Base-by-base conservation (phyloP, 805 yeast genomes). In the Candida morakotiae region DNA sequence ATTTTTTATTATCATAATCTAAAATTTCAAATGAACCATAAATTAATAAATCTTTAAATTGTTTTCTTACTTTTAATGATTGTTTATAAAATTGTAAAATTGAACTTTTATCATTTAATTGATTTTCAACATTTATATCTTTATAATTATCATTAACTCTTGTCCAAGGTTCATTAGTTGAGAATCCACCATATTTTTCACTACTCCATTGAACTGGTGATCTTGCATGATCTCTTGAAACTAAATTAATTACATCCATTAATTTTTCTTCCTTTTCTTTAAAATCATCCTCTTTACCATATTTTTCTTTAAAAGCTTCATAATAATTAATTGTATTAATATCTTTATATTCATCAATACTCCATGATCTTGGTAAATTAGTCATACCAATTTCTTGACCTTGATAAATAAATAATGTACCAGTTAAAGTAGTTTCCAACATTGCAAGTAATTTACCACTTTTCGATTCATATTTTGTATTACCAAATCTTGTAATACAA, bases 361-460 rank as follows among this genome's bases (percentile, higher is more conserved):
- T 60, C 78, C 79, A 75, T 29, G 54, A 51, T 36, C 57, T 49
- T 16, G 75, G 65, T 23, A 74, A 56, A 48, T 77, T 77, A 39
- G 69, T 66, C 72, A 70, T 71, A 26, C 78, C 82, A 42, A 77
- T 59, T 47, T 77, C 83, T 52, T 77, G 83, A 37, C 82, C 83
- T 53, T 77, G 81, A 55, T 76, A 77, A 30, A 77, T 58, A 56
- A 64, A 77, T 35, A 75, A 53, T 10, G 82, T 75, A 39, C 83
- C 81, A 23, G 77, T 68, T 45, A 74, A 62, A 9, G 77, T 49
- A 10, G 64, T 39, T 42, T 69, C 66, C 50, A 76, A 54, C 35
- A 71, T 45, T 9, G 77, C 62, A 43, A 77, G 49, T 52, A 75
- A 53, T 54, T 76, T 76, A 22, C 75, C 76, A 23, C 75, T 64